phyloP scores from a whole-genome alignment of 306 rosid species.

The Cicer cuneatum region DNA sequence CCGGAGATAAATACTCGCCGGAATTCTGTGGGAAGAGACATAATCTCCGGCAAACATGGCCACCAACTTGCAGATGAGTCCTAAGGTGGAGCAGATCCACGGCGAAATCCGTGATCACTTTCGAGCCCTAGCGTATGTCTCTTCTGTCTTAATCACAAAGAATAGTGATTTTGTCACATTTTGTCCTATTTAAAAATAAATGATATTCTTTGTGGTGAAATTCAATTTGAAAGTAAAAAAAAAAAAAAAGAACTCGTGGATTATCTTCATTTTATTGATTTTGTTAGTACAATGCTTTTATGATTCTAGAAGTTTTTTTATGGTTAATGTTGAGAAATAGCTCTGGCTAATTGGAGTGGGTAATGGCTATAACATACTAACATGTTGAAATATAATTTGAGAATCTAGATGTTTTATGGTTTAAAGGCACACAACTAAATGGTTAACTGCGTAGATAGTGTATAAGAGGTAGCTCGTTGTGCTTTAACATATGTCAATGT shows the following conservation, averaged over 20 bases:
- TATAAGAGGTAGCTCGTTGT: slow-evolving; percentile 12
- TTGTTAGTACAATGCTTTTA: neutral
- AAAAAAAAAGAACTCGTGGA: neutral
- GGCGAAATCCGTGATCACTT: slow-evolving; percentile 25
- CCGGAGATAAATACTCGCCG: neutral
- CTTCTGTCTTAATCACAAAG: neutral
- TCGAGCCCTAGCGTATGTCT: slow-evolving; percentile 31
- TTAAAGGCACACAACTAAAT: neutral
- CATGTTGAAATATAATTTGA: slow-evolving; percentile 3
- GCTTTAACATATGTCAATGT: neutral
- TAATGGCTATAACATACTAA: slow-evolving; percentile 17
- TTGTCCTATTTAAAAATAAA: neutral
- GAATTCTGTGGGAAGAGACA: slow-evolving; percentile 12
- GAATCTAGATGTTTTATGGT: slow-evolving; percentile 17
- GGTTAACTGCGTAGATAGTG: neutral
- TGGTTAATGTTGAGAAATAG: neutral
- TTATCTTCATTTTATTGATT: slow-evolving; percentile 2
- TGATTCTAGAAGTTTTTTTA: slow-evolving; percentile 24
- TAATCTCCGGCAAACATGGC: slow-evolving; percentile 27
- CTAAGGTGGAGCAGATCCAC: slow-evolving; percentile 27
- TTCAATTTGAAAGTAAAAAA: neutral
- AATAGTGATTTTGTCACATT: neutral
- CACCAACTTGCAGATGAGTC: slow-evolving; percentile 15
- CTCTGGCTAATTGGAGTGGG: neutral
- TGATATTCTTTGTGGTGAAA: neutral